phyloP scores from a whole-genome alignment of 1,284 basidiomycete species.

The Xerocomus tenax region DNA sequence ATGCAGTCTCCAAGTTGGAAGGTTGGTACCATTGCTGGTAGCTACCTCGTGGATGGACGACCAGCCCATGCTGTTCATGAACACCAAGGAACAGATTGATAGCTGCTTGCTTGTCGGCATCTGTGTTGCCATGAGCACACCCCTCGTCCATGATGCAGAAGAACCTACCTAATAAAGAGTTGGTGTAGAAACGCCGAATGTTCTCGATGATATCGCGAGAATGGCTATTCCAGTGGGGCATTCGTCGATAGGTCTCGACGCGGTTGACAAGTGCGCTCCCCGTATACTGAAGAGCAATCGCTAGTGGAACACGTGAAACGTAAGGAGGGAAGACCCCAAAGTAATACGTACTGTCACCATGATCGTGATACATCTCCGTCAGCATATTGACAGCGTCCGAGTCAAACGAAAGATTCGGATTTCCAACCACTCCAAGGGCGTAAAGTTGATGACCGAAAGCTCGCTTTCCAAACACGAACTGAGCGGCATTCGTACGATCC shows the following conservation, averaged over 20 bases:
- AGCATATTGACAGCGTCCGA: slow-evolving; percentile 95
- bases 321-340: not conserved
- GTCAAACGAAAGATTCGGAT: slow-evolving; percentile 82
- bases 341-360: slow-evolving; percentile 71
- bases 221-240: slow-evolving; percentile 96
- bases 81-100: slow-evolving; percentile 96
- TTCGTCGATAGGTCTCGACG: slow-evolving; percentile 92
- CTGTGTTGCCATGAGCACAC: slow-evolving; percentile 32
- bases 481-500: slow-evolving; percentile 94
- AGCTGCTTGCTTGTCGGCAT: slow-evolving; percentile 95
- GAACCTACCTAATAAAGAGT: slow-evolving; percentile 71
- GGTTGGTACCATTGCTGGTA: slow-evolving; percentile 81
- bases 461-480: slow-evolving; percentile 95
- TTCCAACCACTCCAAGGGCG: slow-evolving; percentile 81
- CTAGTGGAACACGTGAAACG: slow-evolving; percentile 34
- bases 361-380: slow-evolving; percentile 98
- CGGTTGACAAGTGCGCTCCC: slow-evolving; percentile 95
- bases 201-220: slow-evolving; percentile 97
- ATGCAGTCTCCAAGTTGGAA: slow-evolving; percentile 58
- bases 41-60: slow-evolving; percentile 44
- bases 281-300: slow-evolving; percentile 93
- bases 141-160: not conserved
- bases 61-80: slow-evolving; percentile 43
- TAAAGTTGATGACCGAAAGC: slow-evolving; percentile 94
- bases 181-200: slow-evolving; percentile 91